Percentiles rank a stretch among this genome's conserved stretches.
These are phyloP conservation scores for Botrytis elliptica DNA, from an alignment of 2,329 filamentous ascomycete genomes.

Conservation along the genomic window DNA sequence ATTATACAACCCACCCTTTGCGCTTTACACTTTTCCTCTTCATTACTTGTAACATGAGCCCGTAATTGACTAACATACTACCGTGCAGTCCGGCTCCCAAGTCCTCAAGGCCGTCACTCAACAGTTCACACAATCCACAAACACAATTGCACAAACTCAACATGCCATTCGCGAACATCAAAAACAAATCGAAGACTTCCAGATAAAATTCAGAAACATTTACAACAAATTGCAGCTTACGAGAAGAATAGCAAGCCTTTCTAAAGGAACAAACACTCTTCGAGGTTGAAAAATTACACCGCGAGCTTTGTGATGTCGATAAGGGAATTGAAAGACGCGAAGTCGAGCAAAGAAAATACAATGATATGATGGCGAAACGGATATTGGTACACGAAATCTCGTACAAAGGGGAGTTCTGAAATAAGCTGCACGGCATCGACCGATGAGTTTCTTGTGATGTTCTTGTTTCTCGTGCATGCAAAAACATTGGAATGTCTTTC, in stretches of 20 bases:
- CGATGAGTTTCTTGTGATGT: too few species aligned
- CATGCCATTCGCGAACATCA: not conserved
- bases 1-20: not conserved
- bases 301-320: not conserved
- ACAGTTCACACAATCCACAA: not conserved
- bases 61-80: not conserved
- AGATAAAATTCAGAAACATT: not conserved
- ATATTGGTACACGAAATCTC: not conserved
- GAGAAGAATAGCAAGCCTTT: not conserved
- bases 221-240: not conserved
- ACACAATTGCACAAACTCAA: not conserved
- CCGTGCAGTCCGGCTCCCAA: not conserved
- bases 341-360: not conserved
- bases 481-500: not conserved
- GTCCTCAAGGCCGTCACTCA: not conserved
- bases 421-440: not conserved
- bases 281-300: not conserved
- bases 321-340: accelerated
- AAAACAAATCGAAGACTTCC: not conserved
- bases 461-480: not conserved
- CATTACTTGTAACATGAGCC: accelerated
- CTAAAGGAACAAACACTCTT: not conserved
- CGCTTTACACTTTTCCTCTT: too few species aligned
- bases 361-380: not conserved
- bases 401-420: not conserved